Base-by-base conservation (phyloP, 2,329 filamentous ascomycete genomes). In the Pseudogymnoascus sp. region DNA sequence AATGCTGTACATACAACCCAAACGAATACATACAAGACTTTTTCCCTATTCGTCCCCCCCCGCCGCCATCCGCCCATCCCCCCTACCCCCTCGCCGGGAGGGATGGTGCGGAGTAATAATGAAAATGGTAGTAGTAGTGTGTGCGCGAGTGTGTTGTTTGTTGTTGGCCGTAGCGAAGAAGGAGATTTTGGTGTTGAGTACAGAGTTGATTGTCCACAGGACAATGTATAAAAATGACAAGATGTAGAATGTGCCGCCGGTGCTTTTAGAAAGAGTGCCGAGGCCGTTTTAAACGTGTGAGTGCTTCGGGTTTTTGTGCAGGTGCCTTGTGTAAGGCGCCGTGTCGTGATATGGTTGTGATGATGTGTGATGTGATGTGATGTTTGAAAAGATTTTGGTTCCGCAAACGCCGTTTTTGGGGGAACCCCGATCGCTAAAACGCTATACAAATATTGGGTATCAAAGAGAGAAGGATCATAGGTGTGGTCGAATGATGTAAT, bases 381-480 rank as follows among this genome's bases (percentile, higher is more conserved):
- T 46, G 25, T 23, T 25, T 18, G 46, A 53, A 37, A 62, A 50
- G 31, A 46, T 50, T 50, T 62, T 36, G 40, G 46, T 62, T 53
- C 60, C 23, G 25, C 14, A 63, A 63, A 63, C 53, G 62, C 53
- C 62, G 36, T 61, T 21, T 62, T 56, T 31, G 8, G 62, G 36
- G 42, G 46, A 38, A 59, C 23, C 23, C 61, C 31, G 38, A 21
- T 63, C 62, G 46, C 46, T 60, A 59, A 63, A 63, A 63, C 37
- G 62, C 62, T 64, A 64, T 44, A 40, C 40, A 64, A 64, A 25
- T 62, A 53, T 53, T 53, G 63, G 59, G 60, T 40, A 53, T 50
- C 53, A 61, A 64, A 64, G 64, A 64, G 53, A 64, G 40, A 59
- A 53, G 36, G 44, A 62, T 31, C n/a, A 63, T 34, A 64, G 25